A percentile compares a stretch with the other conserved stretches of the same genome.
Evolutionary conservation across 2,329 filamentous ascomycete genomes (phyloP).

Genomic region (Claviceps sp.): DNA sequence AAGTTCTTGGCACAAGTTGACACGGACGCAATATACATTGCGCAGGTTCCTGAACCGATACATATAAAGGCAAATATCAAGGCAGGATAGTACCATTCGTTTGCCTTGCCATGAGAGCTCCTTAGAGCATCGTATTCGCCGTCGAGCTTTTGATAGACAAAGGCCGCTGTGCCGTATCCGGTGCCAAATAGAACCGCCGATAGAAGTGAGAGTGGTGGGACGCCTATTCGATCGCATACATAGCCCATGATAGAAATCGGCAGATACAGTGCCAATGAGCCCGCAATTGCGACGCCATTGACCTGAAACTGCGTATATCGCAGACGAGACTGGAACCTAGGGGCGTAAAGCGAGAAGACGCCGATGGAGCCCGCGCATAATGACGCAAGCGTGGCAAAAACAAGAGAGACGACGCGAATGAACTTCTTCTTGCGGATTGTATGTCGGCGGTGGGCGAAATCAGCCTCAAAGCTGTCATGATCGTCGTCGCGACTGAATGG

Average conservation of each 20-base stretch:
- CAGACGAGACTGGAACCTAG: conserved; percentile 73
- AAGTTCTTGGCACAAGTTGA: conserved; percentile 98
- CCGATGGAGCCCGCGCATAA: conserved; percentile 86
- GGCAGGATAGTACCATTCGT: conserved; percentile 55
- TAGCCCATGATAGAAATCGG: conserved; percentile 85
- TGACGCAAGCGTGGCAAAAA: conserved; percentile 39
- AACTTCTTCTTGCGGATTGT: conserved; percentile 16
- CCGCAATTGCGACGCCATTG: conserved; percentile 77
- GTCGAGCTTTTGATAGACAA: conserved; percentile 48
- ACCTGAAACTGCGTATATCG: conserved; percentile 86
- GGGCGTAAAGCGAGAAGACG: conserved; percentile 87
- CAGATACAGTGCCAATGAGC: conserved; percentile 79
- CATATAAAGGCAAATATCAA: conserved; percentile 79
- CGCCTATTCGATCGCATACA: conserved; percentile 78
- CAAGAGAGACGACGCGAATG: conserved; percentile 36
- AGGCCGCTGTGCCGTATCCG: conserved; percentile 75
- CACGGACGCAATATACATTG: conserved; percentile 83
- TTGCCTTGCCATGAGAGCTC: conserved; percentile 26
- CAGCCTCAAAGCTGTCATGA: conserved; percentile 8
- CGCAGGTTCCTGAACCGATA: conserved; percentile 71
- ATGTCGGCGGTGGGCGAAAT: conserved; percentile 10
- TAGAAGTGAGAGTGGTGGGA: conserved; percentile 60
- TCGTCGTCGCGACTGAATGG: conserved; percentile 3
- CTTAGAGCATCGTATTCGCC: conserved; percentile 29
- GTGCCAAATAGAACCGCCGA: conserved; percentile 61